Evolutionary conservation across 2,329 filamentous ascomycete genomes (phyloP).

Genomic region (Aspergillus quadrilineatus): DNA sequence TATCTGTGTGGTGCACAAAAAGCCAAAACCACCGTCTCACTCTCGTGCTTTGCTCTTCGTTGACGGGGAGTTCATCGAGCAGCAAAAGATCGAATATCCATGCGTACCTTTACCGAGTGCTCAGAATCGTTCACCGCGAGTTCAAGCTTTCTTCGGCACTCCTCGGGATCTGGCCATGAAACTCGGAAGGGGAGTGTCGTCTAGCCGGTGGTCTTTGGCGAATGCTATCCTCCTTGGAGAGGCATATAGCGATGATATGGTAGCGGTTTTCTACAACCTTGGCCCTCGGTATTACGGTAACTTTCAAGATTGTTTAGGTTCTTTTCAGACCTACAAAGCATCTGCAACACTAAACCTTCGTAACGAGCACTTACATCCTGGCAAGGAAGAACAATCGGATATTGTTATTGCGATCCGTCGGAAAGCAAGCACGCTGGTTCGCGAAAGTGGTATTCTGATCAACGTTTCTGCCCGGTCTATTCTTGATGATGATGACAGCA

Average conservation of each 20-base stretch:
- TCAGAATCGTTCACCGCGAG: constrained; percentile 54
- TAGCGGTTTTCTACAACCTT: constrained; percentile 86
- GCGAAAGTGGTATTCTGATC: constrained; percentile 76
- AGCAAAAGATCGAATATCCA: constrained; percentile 86
- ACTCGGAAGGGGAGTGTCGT: constrained; percentile 69
- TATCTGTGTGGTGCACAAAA: constrained; percentile 80
- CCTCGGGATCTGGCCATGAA: constrained; percentile 80
- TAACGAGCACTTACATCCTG: constrained; percentile 85
- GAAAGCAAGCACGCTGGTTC: constrained; percentile 77
- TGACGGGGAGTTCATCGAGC: constrained; percentile 90
- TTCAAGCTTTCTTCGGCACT: constrained; percentile 92
- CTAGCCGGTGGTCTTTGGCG: constrained; percentile 83
- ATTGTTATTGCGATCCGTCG: constrained; percentile 84
- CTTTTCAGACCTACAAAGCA: constrained; percentile 93
- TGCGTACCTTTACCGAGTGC: constrained; percentile 65
- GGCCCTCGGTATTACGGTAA: constrained; percentile 92
- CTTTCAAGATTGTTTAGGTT: constrained; percentile 92
- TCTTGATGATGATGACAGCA: constrained; percentile 76
- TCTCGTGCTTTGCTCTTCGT: constrained; percentile 87
- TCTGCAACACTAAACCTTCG: constrained; percentile 86
- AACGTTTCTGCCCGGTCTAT: constrained; percentile 79
- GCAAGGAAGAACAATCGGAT: constrained; percentile 86
- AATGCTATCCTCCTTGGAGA: constrained; percentile 88
- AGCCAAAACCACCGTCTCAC: constrained; percentile 69
- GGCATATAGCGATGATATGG: constrained; percentile 81